phyloP scores from a whole-genome alignment of 2,329 filamentous ascomycete species.

The Colletotrichum tamarilloi region DNA sequence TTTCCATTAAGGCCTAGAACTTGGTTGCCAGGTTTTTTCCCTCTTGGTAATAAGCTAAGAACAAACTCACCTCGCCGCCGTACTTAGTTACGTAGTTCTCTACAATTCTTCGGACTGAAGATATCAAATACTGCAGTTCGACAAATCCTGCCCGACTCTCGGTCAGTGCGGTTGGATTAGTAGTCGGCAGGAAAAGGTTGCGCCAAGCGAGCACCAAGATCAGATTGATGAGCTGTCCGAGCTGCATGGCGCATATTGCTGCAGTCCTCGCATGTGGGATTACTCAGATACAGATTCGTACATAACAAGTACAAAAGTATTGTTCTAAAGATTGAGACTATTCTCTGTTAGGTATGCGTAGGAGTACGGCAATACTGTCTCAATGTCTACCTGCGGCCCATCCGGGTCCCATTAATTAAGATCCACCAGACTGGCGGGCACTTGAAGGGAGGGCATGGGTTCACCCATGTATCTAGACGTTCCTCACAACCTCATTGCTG shows the following conservation, averaged over 20 bases:
- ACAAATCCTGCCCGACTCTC: neutral
- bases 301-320: neutral
- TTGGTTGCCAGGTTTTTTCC: constrained; percentile 1
- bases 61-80: neutral
- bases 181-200: neutral
- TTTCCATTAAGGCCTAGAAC: neutral
- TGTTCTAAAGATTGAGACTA: neutral
- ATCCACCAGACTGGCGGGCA: constrained; percentile 10
- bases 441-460: constrained; percentile 1
- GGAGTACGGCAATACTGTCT: neutral
- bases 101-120: neutral
- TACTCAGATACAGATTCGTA: constrained; percentile 3
- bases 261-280: neutral
- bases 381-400: constrained; percentile 14
- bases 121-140: neutral
- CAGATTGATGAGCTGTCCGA: constrained; percentile 20
- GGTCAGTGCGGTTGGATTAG: neutral
- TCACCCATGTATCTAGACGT: neutral
- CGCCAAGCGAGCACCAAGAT: neutral
- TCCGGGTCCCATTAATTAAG: constrained; percentile 23
- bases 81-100: neutral
- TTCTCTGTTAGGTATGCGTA: neutral
- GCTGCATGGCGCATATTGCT: constrained; percentile 1
- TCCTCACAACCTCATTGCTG: constrained; percentile 12
- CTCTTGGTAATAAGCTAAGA: neutral